Base-by-base conservation (phyloP, 345 rosid species). In the Lumnitzera racemosa region DNA sequence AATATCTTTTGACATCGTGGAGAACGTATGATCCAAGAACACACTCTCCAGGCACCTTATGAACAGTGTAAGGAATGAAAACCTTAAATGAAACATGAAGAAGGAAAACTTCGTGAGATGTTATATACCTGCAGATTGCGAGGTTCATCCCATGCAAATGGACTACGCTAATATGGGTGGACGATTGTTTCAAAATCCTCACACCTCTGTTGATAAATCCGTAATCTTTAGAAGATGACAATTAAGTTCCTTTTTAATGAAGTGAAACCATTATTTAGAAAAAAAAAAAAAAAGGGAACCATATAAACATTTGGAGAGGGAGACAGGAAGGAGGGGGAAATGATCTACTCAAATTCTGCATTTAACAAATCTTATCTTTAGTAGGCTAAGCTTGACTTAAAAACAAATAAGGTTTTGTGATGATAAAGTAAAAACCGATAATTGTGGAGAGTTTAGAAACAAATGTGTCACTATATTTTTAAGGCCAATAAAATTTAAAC, bases 61-160 rank as follows among this genome's bases (percentile, higher is more conserved):
- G 61, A 53, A 13, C 50, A 41, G 29, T 65, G 46, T 49, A 72
- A 17, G 12, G 51, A n/a, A 12, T 20, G 55, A 49, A 24, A 25
- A 48, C 56, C 54, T 60, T 36, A 8, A 53, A 23, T 49, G 20
- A 17, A 50, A 15, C 20, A 12, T n/a, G 36, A 53, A 47, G 54
- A 63, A 62, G 27, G 61, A 63, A 57, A 51, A 62, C 17, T 36
- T 36, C 23, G 57, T 6, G 54, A 51, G 47, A 63, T 5, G 5
- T 36, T 4, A 36, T 36, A 36, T 80, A 91, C 98, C 95, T 87
- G 95, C 13, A 95, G 96, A 73, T 73, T 87, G 68, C 80, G 81
- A 53, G 96, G 95, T 75, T 91, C 98, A 87, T 91, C 98, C 98
- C 98, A 91, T 43, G 98, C 95, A 81, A 89, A 89, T 49, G 89